Evolutionary conservation across 306 rosid species (phyloP), one percentile per base, ranked within the genome.

Genomic region (Cucurbita maxima): DNA sequence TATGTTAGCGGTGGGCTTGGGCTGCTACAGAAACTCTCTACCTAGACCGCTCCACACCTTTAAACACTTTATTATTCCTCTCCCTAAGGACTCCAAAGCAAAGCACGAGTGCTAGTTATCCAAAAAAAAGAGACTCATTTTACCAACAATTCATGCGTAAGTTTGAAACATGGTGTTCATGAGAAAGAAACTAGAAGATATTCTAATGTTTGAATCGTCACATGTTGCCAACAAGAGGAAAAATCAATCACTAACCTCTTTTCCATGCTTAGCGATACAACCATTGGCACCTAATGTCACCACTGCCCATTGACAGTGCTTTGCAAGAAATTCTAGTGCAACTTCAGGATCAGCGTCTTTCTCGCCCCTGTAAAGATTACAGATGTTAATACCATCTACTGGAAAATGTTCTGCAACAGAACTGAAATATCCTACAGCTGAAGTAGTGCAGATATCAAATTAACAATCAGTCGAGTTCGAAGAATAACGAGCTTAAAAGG

Each of bases 221-320:
- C 22, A 68, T 13, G 11, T 13, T 45, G 30, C 73, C 3, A 50
- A 7, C 5, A 69, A 20, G 18, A 51, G 3, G 73, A 8, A 45
- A 44, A 3, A 15, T 25, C 7, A 70, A 51, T 62, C 48, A 76
- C 88, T 60, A 5, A 94, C 97, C 95, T 94, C 95, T 77, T 85
- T 84, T 76, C 95, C 95, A 15, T 91, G 99, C 81, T 82, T 94
- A n/a, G 97, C 95, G 13, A 91, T 84, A 90, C 96, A 91, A 57
- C 99, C 99, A 55, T 83, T 83, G 54, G 87, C 16, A 37, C 97
- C 96, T 77, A 94, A 83, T 12, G 99, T 94, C 75, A 94, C 99
- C 58, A 87, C 99, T 51, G 97, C 95, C 96, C 96, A 91, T 68
- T 73, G 80, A 83, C 97, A 94, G 83, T 91, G 82, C 73, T 77